Base-by-base conservation (phyloP, 768 basidiomycete genomes). In the Royoungia palumana region DNA sequence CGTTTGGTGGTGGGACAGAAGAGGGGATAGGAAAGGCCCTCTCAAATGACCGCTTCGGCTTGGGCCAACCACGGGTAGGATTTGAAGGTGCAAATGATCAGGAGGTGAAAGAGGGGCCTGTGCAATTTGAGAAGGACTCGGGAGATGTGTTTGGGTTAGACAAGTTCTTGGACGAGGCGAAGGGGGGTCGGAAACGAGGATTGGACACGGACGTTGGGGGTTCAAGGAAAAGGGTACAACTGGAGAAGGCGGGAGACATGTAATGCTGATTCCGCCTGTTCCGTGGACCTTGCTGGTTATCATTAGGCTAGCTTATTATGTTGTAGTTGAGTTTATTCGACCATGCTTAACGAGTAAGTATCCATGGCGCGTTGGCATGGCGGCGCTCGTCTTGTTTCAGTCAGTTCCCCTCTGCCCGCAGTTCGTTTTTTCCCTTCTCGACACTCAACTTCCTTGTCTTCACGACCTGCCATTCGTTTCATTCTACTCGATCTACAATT, bases 71-170 rank as follows among this genome's bases (percentile, higher is more conserved):
- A 5, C 76, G 76, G 49, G 75, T 89, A 57, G 94, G 94, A 20
- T 97, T 98, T 62, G 92, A 95, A 65, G 95, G 95, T 41, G 89
- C 94, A 13, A 76, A 75, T 35, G 87, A 88, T 17, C 88, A 89
- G 64, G 93, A 94, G 64, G 76, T 87, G 22, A 73, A 85, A 47
- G 89, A 92, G 60, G 96, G 96, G 2, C 96, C 96, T 20, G 96
- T 99, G 35, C 93, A 97, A 63, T 99, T 99, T 62, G 96, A 99
- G 75, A 96, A 97, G 74, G 95, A 99, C 62, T 83, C 87, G 2
- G 80, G 83, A n/a, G 95, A 97, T 77, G 92, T 97, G 17, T 97
- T 97, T 63, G 95, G 95, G 54, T 76, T 97, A 54, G 89, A 96
- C 70, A 85, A 95, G 66, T 98, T 99, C 75, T 78, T 98, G 75